Evolutionary conservation across 2,329 filamentous ascomycete species (phyloP).

Genomic region (Penicillium psychrosexuale): DNA sequence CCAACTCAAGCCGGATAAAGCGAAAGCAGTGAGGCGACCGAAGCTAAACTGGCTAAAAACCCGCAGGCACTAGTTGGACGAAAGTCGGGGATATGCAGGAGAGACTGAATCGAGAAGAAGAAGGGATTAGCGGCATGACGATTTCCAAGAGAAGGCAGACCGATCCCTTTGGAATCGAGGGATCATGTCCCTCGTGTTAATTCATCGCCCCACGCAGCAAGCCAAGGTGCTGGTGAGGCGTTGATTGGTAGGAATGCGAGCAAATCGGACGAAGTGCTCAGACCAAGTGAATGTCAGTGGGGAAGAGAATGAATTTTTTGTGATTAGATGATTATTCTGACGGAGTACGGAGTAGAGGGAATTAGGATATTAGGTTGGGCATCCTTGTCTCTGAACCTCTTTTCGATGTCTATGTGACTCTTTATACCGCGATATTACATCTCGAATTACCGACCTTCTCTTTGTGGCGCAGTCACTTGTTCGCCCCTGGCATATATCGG

Average conservation of each 20-base stretch:
- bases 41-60: background rate
- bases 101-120: constrained; percentile 4
- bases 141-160: background rate
- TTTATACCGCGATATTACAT: background rate
- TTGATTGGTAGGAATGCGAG: constrained; percentile 8
- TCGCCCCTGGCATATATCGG: constrained; percentile 8
- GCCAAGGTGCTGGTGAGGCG: background rate
- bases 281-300: constrained; percentile 1
- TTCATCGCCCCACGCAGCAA: constrained; percentile 4
- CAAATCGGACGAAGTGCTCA: constrained; percentile 11
- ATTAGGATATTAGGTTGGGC: background rate
- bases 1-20: background rate
- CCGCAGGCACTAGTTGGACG: background rate
- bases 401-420: background rate
- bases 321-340: background rate
- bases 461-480: constrained; percentile 6
- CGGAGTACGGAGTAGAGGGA: background rate
- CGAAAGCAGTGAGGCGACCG: background rate
- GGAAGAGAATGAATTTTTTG: background rate
- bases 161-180: background rate
- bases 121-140: constrained; percentile 1
- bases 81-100: constrained; percentile 5
- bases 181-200: constrained; percentile 8
- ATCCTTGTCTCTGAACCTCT: background rate
- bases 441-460: background rate